Conservation (phyloP, 495 filamentous ascomycete species). For the Tuber microsphaerosporum region DNA sequence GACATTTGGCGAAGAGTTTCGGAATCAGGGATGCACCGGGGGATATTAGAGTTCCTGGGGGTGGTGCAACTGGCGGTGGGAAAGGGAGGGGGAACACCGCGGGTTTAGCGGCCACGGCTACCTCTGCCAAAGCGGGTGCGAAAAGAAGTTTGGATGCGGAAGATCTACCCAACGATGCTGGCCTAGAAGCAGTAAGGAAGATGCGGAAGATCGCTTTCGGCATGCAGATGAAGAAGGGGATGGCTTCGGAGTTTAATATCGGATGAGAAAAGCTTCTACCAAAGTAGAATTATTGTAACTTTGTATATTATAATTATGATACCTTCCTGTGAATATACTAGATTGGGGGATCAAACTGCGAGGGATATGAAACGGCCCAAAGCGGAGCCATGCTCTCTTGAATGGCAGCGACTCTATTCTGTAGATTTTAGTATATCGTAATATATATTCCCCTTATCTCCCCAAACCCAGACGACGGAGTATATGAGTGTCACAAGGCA, state of each 20-base stretch:
- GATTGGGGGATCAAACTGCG: neutral
- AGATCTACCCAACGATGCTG: slow-evolving; percentile 13
- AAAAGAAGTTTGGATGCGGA: slow-evolving; percentile 34
- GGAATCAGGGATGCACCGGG: slow-evolving; percentile 80
- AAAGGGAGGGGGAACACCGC: slow-evolving; percentile 27
- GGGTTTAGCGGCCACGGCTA: neutral
- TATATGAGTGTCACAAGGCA: too few species aligned
- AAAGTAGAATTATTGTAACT: neutral
- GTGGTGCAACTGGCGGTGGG: slow-evolving; percentile 40
- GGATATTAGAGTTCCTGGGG: slow-evolving; percentile 63
- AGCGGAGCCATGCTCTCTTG: neutral
- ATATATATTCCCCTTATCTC: neutral
- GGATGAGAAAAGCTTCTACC: slow-evolving; percentile 11
- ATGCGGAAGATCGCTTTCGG: slow-evolving; percentile 39
- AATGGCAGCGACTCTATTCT: neutral
- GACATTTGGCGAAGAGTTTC: slow-evolving; percentile 90
- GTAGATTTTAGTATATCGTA: neutral
- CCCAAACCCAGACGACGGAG: too few species aligned
- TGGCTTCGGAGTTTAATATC: slow-evolving; percentile 40
- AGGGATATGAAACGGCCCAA: neutral
- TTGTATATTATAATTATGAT: slow-evolving; percentile 12
- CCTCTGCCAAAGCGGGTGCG: neutral
- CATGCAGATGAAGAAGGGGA: slow-evolving; percentile 34
- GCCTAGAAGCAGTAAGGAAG: slow-evolving; percentile 35
- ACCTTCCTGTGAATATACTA: neutral